phyloP scores from a whole-genome alignment of 331 rosid genomes.

The Pyracantha coccinea region DNA sequence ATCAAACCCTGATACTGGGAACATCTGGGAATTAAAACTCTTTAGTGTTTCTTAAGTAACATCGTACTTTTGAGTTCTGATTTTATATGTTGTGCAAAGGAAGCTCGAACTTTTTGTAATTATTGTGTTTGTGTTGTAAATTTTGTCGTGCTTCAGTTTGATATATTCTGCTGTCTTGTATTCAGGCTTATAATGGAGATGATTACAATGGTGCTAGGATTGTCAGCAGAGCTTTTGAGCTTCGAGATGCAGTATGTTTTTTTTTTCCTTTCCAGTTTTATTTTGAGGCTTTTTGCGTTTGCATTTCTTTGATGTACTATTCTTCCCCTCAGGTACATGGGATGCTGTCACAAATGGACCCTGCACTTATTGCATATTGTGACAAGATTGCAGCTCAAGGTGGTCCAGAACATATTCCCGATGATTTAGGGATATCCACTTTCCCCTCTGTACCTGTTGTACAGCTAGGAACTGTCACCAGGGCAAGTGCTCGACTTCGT shows the following conservation, averaged over 20 bases:
- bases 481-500: slow-evolving; percentile 86
- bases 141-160: not conserved
- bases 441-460: slow-evolving; percentile 76
- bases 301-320: slow-evolving; percentile 3
- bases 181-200: slow-evolving; percentile 83
- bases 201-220: slow-evolving; percentile 95
- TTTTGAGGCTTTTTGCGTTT: slow-evolving; percentile 9
- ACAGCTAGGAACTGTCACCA: slow-evolving; percentile 59
- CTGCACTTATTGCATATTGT: slow-evolving; percentile 71
- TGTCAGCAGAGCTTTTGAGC: slow-evolving; percentile 93
- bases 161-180: slow-evolving; percentile 17
- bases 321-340: slow-evolving; percentile 64
- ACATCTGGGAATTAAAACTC: not conserved
- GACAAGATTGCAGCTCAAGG: slow-evolving; percentile 89
- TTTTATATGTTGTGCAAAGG: not conserved
- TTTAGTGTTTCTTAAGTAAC: not conserved
- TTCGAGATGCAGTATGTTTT: slow-evolving; percentile 73
- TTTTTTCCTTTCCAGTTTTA: slow-evolving; percentile 2
- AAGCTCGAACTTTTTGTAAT: not conserved
- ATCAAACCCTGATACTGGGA: not conserved
- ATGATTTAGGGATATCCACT: slow-evolving; percentile 51
- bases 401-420: slow-evolving; percentile 70
- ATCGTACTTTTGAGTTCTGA: not conserved
- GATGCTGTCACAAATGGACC: slow-evolving; percentile 98
- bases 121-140: not conserved